Base-by-base conservation (phyloP, 2,329 filamentous ascomycete species). In the Colletotrichum karsti region DNA sequence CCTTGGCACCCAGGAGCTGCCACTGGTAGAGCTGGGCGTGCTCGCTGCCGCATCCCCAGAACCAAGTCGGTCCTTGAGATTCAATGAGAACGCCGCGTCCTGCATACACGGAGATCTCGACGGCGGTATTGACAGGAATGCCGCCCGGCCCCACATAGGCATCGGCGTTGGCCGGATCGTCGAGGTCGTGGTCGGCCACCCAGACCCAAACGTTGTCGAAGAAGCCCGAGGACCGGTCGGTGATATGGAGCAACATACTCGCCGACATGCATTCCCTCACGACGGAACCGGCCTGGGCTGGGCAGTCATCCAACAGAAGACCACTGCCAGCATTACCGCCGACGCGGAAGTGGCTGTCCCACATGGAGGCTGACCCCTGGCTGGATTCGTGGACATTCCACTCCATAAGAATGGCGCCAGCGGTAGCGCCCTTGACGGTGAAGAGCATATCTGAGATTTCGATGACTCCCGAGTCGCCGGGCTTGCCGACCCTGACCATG, bases 101-200 rank as follows among this genome's bases (percentile, higher is more conserved):
- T 3, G 68, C 73, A 60, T 78, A 82, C 35, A 82, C 70, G 20
- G 72, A 72, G 63, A 83, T 76, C 42, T 76, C 70, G 7, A 0
- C 59, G n/a, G n/a, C n/a, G n/a, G n/a, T n/a, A n/a, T n/a, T n/a
- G n/a, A n/a, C n/a, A n/a, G n/a, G n/a, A n/a, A n/a, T n/a, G n/a
- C n/a, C n/a, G n/a, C n/a, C n/a, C n/a, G n/a, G n/a, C n/a, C n/a
- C n/a, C n/a, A n/a, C n/a, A n/a, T n/a, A n/a, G n/a, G n/a, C n/a
- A n/a, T n/a, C n/a, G n/a, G n/a, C n/a, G n/a, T n/a, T 70, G 65
- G 5, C 65, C 71, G 73, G 35, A 9, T 44, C 59, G 20, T 76
- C 73, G 1, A 74, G 35, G 72, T 92, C 90, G 76, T 93, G 90
- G 74, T 93, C 91, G 1, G 90, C 87, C 15, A 88, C 87, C 90